Base-by-base conservation (phyloP, 441 rosid genomes). In the Macaranga tanarius region DNA sequence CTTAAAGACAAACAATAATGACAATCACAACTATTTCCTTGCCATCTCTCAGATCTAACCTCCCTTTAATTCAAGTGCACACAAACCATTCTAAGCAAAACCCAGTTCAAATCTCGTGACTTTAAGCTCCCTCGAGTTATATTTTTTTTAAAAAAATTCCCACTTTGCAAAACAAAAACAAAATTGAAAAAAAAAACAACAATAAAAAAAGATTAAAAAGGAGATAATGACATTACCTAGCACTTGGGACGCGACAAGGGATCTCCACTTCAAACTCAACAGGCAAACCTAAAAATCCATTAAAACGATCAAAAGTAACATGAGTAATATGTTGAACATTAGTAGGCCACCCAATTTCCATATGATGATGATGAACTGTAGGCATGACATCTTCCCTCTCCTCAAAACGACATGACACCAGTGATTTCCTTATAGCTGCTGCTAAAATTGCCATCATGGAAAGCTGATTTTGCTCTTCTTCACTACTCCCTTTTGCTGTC, bases 331-430 rank as follows among this genome's bases (percentile, higher is more conserved):
- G 99, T 13, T 89, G 86, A 52, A 92, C 99, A 68, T 94, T 88
- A 5, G 99, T 94, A 11, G 99, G 99, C 92, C 92, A 90, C 15
- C 99, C 92, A 51, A 92, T 95, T 73, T 92, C 97, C 96, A 90
- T 88, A 26, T 84, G 89, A 73, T 84, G 84, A 48, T 48, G 56
- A 52, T 52, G 56, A 19, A 47, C 86, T 86, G 89, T 6, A 5
- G 86, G 47, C 73, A 89, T 68, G 47, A 67, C 87, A 47, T 85
- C 85, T 26, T 76, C 82, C 31, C 81, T 75, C 9, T 86, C 80
- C 13, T 86, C 99, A 12, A 95, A 89, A 42, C 94, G 87, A 76
- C 97, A 95, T 60, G 97, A 83, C 11, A 89, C 96, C 67, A 95
- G 85, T 5, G 99, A 92, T 86, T 87, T 95, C 72, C 97, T 89